phyloP scores from a whole-genome alignment of 768 basidiomycete species.

The Leccinellum albellum region DNA sequence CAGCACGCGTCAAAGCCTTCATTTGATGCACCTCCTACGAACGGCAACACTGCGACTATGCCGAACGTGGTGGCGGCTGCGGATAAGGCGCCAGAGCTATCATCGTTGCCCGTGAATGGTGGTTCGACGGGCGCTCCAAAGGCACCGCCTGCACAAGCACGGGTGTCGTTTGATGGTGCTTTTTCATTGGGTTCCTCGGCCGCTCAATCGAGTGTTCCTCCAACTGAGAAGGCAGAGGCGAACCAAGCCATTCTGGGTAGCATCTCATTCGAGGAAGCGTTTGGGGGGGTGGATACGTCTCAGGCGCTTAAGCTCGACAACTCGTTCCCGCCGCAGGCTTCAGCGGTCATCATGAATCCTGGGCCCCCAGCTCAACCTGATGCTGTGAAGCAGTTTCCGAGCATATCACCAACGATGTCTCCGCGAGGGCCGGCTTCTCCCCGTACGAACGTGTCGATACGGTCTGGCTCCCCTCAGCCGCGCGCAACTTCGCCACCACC shows the following conservation, averaged over 20 bases:
- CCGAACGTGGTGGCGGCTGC: conserved; percentile 2
- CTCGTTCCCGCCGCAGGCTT: conserved; percentile 34
- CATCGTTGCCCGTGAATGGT: conserved; percentile 13
- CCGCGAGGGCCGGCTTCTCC: conserved; percentile 34
- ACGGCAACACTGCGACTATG: conserved; percentile 20
- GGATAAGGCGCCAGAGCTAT: conserved; percentile 11
- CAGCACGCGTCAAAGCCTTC: conserved; percentile 26
- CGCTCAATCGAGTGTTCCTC: conserved; percentile 1
- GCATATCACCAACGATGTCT: conserved; percentile 39
- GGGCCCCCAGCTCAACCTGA: conserved; percentile 16
- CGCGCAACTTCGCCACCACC: conserved; percentile 46
- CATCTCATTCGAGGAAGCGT: conserved; percentile 55
- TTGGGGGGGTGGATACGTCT: conserved; percentile 42
- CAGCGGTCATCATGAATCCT: conserved; percentile 28
- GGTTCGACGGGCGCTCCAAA: conserved; percentile 7
- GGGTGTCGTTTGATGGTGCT: conserved; percentile 45
- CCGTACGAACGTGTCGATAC: conserved; percentile 26
- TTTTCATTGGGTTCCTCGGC: conserved; percentile 35
- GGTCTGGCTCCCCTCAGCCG: conserved; percentile 41
- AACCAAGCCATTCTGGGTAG: conserved; percentile 9
- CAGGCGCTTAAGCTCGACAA: conserved; percentile 39
- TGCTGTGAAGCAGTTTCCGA: conserved; percentile 32
- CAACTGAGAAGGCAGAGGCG: conserved; percentile 13
- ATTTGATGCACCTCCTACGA: conserved; percentile 18
- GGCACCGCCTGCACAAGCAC: conserved; percentile 15